phyloP scores from a whole-genome alignment of 257 asterid species.

The Solanum gandarillasii region DNA sequence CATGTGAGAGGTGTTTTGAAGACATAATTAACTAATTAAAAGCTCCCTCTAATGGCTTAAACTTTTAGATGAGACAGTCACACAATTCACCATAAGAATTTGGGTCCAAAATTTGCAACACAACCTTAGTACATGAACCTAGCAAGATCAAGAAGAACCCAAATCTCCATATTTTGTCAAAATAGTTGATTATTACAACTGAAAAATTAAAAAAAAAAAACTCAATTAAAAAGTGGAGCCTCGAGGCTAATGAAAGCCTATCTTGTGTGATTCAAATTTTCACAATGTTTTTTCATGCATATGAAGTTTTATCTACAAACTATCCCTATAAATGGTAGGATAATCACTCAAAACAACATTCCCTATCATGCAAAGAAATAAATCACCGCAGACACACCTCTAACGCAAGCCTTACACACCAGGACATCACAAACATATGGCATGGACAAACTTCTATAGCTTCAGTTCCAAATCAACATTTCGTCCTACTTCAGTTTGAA shows the following conservation, averaged over 20 bases:
- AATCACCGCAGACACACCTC: background rate
- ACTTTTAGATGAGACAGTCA: background rate
- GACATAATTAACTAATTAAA: background rate
- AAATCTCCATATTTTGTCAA: background rate
- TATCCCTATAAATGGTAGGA: background rate
- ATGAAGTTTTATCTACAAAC: background rate
- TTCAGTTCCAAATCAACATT: constrained; percentile 56
- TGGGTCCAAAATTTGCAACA: background rate
- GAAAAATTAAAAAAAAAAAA: too few species aligned
- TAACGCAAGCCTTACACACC: background rate
- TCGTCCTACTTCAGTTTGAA: constrained; percentile 25
- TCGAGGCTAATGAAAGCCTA: too few species aligned
- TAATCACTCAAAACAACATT: background rate
- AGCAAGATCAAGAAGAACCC: background rate
- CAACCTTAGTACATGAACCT: background rate
- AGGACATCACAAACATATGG: background rate
- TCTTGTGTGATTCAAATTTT: too few species aligned
- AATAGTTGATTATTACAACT: background rate
- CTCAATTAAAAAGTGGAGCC: background rate
- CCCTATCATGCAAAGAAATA: background rate
- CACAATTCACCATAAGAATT: background rate
- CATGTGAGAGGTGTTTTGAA: background rate
- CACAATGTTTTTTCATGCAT: too few species aligned
- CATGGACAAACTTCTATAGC: constrained; percentile 21
- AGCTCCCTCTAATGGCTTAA: background rate